phyloP scores from a whole-genome alignment of 2,329 filamentous ascomycete genomes.

The Colletotrichum somersetense region DNA sequence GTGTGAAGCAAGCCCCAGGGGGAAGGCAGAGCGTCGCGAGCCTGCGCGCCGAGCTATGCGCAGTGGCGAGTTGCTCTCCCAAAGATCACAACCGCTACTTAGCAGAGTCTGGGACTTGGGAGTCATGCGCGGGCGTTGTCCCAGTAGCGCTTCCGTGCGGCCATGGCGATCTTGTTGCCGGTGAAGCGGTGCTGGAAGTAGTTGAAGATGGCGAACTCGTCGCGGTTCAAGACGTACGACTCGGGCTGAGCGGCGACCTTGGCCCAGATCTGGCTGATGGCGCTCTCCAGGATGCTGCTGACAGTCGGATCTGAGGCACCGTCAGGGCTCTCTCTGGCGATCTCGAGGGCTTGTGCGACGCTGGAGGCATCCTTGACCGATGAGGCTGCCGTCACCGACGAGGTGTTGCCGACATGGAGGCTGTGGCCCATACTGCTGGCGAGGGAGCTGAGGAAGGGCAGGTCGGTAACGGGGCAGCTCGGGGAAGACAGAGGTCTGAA shows the following conservation, averaged over 20 bases:
- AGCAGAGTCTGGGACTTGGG: background rate
- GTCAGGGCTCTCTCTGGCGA: slow-evolving; percentile 79
- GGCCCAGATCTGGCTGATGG: slow-evolving; percentile 74
- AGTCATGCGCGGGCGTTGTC: slow-evolving; percentile 57
- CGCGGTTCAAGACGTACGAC: slow-evolving; percentile 78
- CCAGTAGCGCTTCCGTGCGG: slow-evolving; percentile 67
- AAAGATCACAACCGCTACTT: background rate
- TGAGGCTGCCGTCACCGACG: slow-evolving; percentile 42
- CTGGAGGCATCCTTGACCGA: slow-evolving; percentile 47
- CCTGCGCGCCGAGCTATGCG: background rate
- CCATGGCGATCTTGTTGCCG: slow-evolving; percentile 62
- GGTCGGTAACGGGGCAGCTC: slow-evolving; percentile 22
- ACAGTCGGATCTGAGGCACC: slow-evolving; percentile 73
- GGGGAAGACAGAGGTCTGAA: slow-evolving; percentile 35
- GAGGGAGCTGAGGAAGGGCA: slow-evolving; percentile 38
- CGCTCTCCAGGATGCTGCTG: slow-evolving; percentile 73
- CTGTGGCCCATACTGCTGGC: slow-evolving; percentile 40
- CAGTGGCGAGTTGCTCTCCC: background rate
- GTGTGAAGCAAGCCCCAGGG: background rate
- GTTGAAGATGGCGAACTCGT: slow-evolving; percentile 91
- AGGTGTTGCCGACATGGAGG: slow-evolving; percentile 41
- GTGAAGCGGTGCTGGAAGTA: slow-evolving; percentile 79
- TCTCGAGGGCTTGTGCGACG: slow-evolving; percentile 78
- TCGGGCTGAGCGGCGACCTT: slow-evolving; percentile 74
- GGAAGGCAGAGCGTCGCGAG: background rate